Conservation (phyloP, 768 basidiomycete genomes). For the Suillus subalutaceus region DNA sequence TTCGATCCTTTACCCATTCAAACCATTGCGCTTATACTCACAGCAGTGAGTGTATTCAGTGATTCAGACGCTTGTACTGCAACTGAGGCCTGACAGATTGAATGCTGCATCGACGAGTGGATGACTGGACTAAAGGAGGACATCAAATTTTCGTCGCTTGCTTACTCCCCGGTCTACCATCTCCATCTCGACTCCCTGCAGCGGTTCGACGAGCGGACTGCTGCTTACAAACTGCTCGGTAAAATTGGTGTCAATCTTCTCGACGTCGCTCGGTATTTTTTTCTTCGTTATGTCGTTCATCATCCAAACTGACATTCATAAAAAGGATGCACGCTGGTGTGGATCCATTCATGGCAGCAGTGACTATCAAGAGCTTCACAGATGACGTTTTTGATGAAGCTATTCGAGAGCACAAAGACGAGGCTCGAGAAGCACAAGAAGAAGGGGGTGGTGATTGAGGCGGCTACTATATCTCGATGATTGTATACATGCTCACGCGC, state of each 20-base stretch:
- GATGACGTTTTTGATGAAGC: slow-evolving; percentile 8
- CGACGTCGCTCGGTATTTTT: slow-evolving; percentile 5
- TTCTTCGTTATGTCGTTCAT: slow-evolving; percentile 6
- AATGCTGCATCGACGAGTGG: slow-evolving; percentile 19
- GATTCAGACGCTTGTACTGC: not conserved
- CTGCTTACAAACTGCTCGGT: slow-evolving; percentile 9
- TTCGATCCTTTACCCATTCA: slow-evolving; percentile 26
- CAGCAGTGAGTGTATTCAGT: not conserved
- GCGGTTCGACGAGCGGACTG: slow-evolving; percentile 8
- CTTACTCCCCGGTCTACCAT: slow-evolving; percentile 12
- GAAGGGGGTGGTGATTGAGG: slow-evolving; percentile 2
- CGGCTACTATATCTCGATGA: not conserved
- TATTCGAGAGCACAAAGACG: slow-evolving; percentile 6
- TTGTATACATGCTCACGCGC: not conserved
- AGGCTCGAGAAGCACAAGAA: slow-evolving; percentile 1
- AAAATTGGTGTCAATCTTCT: slow-evolving; percentile 5
- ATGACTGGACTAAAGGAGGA: slow-evolving; percentile 14
- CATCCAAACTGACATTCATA: slow-evolving; percentile 2
- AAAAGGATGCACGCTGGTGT: slow-evolving; percentile 12
- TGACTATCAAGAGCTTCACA: not conserved
- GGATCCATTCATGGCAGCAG: slow-evolving; percentile 1
- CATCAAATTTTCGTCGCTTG: slow-evolving; percentile 11
- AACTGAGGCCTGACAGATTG: slow-evolving; percentile 11
- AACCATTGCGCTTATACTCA: slow-evolving; percentile 11
- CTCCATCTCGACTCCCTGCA: slow-evolving; percentile 10